phyloP scores from a whole-genome alignment of 1,284 basidiomycete species.

The Trichosporon sp. region DNA sequence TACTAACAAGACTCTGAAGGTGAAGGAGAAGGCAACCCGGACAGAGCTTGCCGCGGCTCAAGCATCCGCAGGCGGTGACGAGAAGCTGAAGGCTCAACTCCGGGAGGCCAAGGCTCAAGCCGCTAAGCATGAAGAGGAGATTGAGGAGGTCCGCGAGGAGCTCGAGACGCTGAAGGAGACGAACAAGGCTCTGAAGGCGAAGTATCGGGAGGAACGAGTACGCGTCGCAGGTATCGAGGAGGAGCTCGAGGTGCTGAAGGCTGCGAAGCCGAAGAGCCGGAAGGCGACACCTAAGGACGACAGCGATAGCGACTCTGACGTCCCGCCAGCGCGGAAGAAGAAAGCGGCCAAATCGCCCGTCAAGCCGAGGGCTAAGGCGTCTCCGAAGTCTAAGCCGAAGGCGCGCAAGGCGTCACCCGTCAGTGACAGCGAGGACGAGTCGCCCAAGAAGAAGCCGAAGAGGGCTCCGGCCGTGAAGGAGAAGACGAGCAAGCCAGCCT shows the following conservation, averaged over 20 bases:
- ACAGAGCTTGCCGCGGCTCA: background rate
- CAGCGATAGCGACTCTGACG: conserved; percentile 20
- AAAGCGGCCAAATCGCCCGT: conserved; percentile 6
- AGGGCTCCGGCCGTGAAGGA: conserved; percentile 29
- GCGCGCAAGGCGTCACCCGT: conserved; percentile 29
- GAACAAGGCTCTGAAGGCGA: conserved; percentile 34
- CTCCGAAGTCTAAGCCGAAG: background rate
- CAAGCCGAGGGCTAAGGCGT: background rate
- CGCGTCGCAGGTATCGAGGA: conserved; percentile 42
- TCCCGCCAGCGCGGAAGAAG: conserved; percentile 26
- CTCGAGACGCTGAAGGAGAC: conserved; percentile 36
- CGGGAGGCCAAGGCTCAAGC: conserved; percentile 40
- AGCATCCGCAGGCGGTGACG: conserved; percentile 35
- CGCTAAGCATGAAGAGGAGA: conserved; percentile 35
- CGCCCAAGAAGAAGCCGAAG: conserved; percentile 40
- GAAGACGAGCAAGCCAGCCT: background rate
- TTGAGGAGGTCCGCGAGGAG: conserved; percentile 43
- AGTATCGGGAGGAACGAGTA: conserved; percentile 42
- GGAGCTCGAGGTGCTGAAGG: conserved; percentile 40
- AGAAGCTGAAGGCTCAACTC: conserved; percentile 41
- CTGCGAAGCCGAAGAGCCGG: conserved; percentile 12
- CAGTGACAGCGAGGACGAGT: conserved; percentile 36
- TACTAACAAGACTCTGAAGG: conserved; percentile 35
- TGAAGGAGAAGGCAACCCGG: conserved; percentile 10
- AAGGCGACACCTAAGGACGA: conserved; percentile 21